phyloP scores from a whole-genome alignment of 768 basidiomycete genomes.

The Thelephora aurantiotincta region DNA sequence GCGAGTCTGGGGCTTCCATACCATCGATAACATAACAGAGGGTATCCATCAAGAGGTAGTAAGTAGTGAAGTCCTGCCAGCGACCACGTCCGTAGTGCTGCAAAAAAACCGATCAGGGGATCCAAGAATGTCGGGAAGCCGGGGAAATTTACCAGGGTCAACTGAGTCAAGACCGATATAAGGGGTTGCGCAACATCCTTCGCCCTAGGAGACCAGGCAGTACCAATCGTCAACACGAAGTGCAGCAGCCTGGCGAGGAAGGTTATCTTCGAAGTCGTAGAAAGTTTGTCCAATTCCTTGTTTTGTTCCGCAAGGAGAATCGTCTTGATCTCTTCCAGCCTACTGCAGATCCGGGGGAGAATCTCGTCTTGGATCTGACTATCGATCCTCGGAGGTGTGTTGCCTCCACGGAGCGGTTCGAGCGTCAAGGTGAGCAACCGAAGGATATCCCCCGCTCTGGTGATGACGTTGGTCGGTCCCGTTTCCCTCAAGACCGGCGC shows the following conservation, averaged over 20 bases:
- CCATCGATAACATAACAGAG: conserved; percentile 63
- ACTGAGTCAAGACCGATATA: conserved; percentile 25
- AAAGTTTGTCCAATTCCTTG: conserved; percentile 8
- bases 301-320: conserved; percentile 17
- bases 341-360: conserved; percentile 30
- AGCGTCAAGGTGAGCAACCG: conserved; percentile 57
- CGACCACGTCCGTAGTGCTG: conserved; percentile 34
- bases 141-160: conserved; percentile 9
- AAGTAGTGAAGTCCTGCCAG: conserved; percentile 39
- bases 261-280: conserved; percentile 27
- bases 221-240: conserved; percentile 55
- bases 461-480: conserved; percentile 26
- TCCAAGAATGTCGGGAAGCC: not conserved
- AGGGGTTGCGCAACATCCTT: conserved; percentile 33
- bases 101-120: conserved; percentile 23
- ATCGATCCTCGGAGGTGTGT: conserved; percentile 35
- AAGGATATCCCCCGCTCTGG: conserved; percentile 50
- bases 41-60: conserved; percentile 60
- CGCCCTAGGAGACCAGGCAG: conserved; percentile 36
- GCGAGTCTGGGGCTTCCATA: conserved; percentile 17
- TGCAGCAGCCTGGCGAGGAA: conserved; percentile 57
- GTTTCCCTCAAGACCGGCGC: conserved; percentile 11
- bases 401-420: conserved; percentile 40
- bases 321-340: conserved; percentile 26
- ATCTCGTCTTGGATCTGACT: conserved; percentile 42